Evolutionary conservation across 345 rosid species (phyloP).

Genomic region (Physaria fendleri): DNA sequence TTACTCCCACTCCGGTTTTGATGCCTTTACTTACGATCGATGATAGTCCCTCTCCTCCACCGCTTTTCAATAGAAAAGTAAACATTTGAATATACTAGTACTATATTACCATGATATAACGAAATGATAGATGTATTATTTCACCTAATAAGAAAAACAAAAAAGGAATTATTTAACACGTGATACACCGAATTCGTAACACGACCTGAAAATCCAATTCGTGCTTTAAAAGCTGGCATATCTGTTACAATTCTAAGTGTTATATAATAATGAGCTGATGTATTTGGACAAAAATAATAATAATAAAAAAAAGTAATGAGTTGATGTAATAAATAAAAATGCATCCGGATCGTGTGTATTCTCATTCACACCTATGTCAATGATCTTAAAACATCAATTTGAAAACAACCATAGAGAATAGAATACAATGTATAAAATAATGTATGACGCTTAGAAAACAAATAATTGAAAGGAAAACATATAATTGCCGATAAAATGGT

Average conservation of each 20-base stretch:
- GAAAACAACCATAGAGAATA: too few relatives aligned
- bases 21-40: background rate
- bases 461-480: constrained; percentile 12
- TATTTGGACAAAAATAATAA: too few relatives aligned
- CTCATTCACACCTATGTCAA: too few relatives aligned
- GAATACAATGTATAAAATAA: background rate
- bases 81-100: background rate
- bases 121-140: background rate
- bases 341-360: too few relatives aligned
- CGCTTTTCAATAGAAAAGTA: background rate
- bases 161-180: constrained; percentile 13
- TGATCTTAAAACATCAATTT: background rate
- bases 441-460: constrained; percentile 8
- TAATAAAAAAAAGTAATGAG: too few relatives aligned
- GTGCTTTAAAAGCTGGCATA: constrained; percentile 11
- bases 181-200: constrained; percentile 22
- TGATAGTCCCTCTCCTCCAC: background rate
- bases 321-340: too few relatives aligned
- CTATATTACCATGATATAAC: too few relatives aligned
- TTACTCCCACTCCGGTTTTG: constrained; percentile 11
- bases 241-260: background rate
- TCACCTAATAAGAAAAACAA: background rate
- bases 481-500: constrained; percentile 22
- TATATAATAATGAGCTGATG: too few relatives aligned
- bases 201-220: constrained; percentile 3